Conservation (phyloP, 2,329 filamentous ascomycete species). For the Nemania diffusa region DNA sequence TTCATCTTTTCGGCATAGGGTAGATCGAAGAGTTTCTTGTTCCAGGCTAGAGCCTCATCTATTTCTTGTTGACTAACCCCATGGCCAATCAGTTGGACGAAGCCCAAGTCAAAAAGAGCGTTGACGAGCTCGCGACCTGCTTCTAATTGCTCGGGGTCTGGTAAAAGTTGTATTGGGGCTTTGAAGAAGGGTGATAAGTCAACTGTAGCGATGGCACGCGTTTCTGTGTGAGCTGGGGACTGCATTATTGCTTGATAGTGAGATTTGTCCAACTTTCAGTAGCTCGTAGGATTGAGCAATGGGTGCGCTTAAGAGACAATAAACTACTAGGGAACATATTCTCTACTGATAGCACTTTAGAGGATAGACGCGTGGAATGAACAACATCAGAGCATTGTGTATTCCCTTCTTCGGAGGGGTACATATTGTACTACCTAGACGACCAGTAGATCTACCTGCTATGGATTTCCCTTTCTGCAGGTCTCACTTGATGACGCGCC, state of each 20-base stretch:
- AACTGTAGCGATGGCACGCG: conserved; percentile 24
- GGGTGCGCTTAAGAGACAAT: background rate
- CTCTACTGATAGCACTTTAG: background rate
- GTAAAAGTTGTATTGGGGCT: background rate
- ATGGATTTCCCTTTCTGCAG: background rate
- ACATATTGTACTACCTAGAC: background rate
- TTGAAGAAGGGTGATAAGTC: conserved; percentile 29
- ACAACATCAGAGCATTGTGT: background rate
- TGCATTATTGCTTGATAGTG: background rate
- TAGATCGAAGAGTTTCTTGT: conserved; percentile 40
- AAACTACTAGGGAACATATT: background rate
- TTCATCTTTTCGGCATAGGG: conserved; percentile 41
- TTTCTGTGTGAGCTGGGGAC: background rate
- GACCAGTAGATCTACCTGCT: background rate
- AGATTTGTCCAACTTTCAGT: background rate
- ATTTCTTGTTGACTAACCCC: conserved; percentile 36
- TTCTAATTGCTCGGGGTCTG: conserved; percentile 4
- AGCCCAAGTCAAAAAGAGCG: conserved; percentile 37
- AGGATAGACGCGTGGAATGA: no score
- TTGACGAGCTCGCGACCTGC: conserved; percentile 29
- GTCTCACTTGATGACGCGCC: background rate
- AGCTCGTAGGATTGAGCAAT: background rate
- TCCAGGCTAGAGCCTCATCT: conserved; percentile 35
- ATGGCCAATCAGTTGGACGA: conserved; percentile 36
- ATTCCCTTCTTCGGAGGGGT: background rate